Percentiles rank a stretch among this genome's conserved stretches.
phyloP scores from a whole-genome alignment of 2,329 filamentous ascomycete species.

The Penicillium corylophilum region DNA sequence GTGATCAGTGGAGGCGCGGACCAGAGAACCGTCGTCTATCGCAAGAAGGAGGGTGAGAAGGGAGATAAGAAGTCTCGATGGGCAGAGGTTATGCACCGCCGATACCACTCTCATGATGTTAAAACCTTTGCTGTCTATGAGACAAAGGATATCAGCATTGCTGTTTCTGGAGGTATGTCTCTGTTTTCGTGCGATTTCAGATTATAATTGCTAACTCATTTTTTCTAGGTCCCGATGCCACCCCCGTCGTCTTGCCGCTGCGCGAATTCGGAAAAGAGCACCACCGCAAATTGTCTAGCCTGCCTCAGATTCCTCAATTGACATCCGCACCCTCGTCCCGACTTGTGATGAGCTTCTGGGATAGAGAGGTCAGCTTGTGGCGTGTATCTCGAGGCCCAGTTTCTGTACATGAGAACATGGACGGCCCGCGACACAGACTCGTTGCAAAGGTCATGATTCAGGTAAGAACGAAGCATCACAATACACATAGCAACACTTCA shows the following conservation, averaged over 20 bases:
- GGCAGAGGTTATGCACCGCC: constrained; percentile 80
- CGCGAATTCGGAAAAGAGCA: constrained; percentile 74
- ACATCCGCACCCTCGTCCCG: constrained; percentile 70
- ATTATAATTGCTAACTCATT: constrained; percentile 30
- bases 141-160: constrained; percentile 74
- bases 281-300: constrained; percentile 75
- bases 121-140: constrained; percentile 93
- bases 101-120: constrained; percentile 91
- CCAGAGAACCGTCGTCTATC: constrained; percentile 79
- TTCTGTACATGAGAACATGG: constrained; percentile 46
- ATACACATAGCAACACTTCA: constrained; percentile 2
- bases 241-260: constrained; percentile 77
- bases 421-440: constrained; percentile 45
- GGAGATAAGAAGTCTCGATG: constrained; percentile 64
- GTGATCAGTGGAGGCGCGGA: constrained; percentile 93
- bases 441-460: constrained; percentile 65
- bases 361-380: constrained; percentile 84
- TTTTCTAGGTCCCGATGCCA: constrained; percentile 73
- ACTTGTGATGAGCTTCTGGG: constrained; percentile 88
- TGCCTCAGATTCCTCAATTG: constrained; percentile 76
- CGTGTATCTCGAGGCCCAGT: constrained; percentile 52
- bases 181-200: neutral
- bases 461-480: constrained; percentile 25
- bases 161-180: constrained; percentile 80
- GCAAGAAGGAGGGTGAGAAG: constrained; percentile 52